Evolutionary conservation across 768 basidiomycete species (phyloP).

Genomic region (Lentinula boryana): DNA sequence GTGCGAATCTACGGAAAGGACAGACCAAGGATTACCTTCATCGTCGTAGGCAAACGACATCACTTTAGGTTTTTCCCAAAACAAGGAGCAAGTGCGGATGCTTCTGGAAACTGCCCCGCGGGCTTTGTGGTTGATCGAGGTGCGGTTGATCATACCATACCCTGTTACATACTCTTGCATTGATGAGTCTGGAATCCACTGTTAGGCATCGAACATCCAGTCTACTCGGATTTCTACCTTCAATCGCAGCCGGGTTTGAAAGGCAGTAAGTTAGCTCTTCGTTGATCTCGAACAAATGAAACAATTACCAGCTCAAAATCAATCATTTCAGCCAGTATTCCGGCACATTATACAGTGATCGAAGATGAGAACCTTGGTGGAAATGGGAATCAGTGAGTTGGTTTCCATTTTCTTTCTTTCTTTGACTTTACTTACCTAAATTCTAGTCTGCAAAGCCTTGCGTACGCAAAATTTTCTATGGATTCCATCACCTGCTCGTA

Average conservation of each 20-base stretch:
- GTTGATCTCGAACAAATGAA: too few species aligned
- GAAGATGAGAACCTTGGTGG: conserved; percentile 20
- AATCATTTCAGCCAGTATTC: conserved; percentile 38
- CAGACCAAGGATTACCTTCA: conserved; percentile 43
- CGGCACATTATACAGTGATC: conserved; percentile 53
- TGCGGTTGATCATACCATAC: neutral
- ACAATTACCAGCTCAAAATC: neutral
- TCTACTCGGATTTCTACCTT: conserved; percentile 58
- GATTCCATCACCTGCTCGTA: neutral
- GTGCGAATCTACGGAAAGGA: conserved; percentile 23
- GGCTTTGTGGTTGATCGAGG: conserved; percentile 56
- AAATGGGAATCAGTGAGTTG: conserved; percentile 19
- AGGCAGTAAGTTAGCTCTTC: conserved; percentile 31
- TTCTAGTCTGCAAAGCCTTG: conserved; percentile 37
- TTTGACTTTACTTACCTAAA: neutral
- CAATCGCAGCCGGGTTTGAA: conserved; percentile 50
- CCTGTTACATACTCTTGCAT: conserved; percentile 9
- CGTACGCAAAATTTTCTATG: conserved; percentile 32
- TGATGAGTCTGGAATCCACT: conserved; percentile 15
- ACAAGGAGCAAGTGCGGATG: conserved; percentile 29
- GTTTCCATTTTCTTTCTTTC: neutral
- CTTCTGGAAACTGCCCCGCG: conserved; percentile 53
- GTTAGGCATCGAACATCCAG: conserved; percentile 44
- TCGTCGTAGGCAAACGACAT: conserved; percentile 56
- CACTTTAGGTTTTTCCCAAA: conserved; percentile 52